Conservation (phyloP, 345 rosid genomes). For the Lepidium didymum region DNA sequence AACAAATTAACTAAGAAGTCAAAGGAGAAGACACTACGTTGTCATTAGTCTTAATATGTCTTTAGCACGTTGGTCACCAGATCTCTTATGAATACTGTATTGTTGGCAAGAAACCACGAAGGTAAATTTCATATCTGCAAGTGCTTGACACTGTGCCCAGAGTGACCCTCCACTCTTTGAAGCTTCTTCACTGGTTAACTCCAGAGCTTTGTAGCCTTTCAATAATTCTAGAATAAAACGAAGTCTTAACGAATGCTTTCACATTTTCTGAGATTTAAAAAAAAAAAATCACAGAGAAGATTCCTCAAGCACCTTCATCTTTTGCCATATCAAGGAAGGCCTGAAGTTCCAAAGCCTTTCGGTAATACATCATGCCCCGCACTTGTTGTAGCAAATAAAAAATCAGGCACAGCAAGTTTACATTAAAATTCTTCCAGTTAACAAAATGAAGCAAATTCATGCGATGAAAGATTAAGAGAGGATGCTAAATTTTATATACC, state of each 20-base stretch:
- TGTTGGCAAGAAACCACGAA: conserved; percentile 78
- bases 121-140: conserved; percentile 77
- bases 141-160: conserved; percentile 70
- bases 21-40: conserved; percentile 33
- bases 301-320: conserved; percentile 42
- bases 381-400: conserved; percentile 29
- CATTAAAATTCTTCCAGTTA: neutral
- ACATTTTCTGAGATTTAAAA: neutral
- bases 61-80: conserved; percentile 60
- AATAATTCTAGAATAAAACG: conserved; percentile 31
- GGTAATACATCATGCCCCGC: conserved; percentile 85
- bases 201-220: conserved; percentile 73
- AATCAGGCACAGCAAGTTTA: neutral
- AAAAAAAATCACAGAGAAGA: neutral
- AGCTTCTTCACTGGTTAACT: conserved; percentile 46
- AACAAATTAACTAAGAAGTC: neutral
- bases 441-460: neutral
- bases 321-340: conserved; percentile 70
- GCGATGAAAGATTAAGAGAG: neutral
- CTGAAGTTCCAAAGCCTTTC: conserved; percentile 76
- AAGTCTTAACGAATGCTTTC: conserved; percentile 13
- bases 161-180: conserved; percentile 53
- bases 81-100: conserved; percentile 67
- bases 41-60: conserved; percentile 75
- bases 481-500: conserved; percentile 33